phyloP scores from a whole-genome alignment of 2,329 filamentous ascomycete genomes.

The Stachybotrys echinatus region DNA sequence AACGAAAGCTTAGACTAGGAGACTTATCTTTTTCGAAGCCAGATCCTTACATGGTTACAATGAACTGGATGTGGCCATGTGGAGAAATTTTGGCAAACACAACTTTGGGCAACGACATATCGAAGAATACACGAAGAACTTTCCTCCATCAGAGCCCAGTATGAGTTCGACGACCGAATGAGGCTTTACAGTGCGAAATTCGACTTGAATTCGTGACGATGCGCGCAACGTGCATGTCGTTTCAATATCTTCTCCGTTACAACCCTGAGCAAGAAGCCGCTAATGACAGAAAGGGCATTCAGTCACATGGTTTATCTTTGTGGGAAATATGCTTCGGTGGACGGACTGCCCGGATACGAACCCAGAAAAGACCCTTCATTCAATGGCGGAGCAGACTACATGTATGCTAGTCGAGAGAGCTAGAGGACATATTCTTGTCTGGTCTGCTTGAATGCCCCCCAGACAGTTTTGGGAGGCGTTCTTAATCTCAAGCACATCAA shows the following conservation, averaged over 20 bases:
- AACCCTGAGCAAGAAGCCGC: too few relatives aligned
- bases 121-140: background rate
- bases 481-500: too few relatives aligned
- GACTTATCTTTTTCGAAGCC: slow-evolving; percentile 1
- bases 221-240: background rate
- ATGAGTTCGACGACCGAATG: background rate
- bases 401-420: background rate
- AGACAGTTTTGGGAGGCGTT: too few relatives aligned
- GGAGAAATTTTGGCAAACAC: background rate
- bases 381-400: background rate
- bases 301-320: slow-evolving; percentile 2
- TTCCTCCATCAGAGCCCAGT: background rate
- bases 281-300: background rate
- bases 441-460: background rate
- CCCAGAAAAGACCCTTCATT: background rate
- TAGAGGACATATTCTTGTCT: too few relatives aligned
- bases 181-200: background rate
- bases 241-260: background rate
- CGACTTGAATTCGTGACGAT: background rate
- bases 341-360: background rate
- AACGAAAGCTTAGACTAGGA: too few relatives aligned
- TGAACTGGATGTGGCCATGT: background rate
- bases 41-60: slow-evolving; percentile 1
- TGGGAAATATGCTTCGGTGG: background rate
- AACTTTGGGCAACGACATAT: background rate